Conservation (phyloP, 2,329 filamentous ascomycete genomes). For the Alternaria sp. region DNA sequence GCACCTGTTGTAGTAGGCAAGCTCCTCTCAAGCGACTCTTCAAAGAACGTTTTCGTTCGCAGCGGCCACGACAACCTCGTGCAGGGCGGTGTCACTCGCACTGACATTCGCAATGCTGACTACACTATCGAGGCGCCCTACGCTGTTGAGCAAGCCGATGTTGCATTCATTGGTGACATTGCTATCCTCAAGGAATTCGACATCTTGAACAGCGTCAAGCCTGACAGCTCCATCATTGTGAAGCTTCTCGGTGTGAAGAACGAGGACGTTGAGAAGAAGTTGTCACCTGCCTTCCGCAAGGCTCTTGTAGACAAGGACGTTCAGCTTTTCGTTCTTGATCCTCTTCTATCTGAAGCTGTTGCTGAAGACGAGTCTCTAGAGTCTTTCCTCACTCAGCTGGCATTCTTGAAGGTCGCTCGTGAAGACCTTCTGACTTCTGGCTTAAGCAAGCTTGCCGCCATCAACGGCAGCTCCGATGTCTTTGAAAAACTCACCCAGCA, state of each 20-base stretch:
- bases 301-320: conserved; percentile 74
- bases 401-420: conserved; percentile 81
- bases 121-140: conserved; percentile 88
- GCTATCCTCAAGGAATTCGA: conserved; percentile 82
- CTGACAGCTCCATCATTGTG: conserved; percentile 76
- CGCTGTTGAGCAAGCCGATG: conserved; percentile 78
- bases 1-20: conserved; percentile 70
- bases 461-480: conserved; percentile 67
- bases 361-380: conserved; percentile 69
- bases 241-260: conserved; percentile 82
- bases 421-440: conserved; percentile 70
- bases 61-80: conserved; percentile 69
- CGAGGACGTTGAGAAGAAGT: conserved; percentile 87
- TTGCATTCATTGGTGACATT: conserved; percentile 79
- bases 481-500: conserved; percentile 67
- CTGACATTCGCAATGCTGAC: conserved; percentile 83
- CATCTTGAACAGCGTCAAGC: conserved; percentile 73
- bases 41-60: conserved; percentile 68
- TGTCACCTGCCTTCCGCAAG: conserved; percentile 75
- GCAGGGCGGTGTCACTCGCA: conserved; percentile 80
- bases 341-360: conserved; percentile 71
- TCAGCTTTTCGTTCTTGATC: conserved; percentile 78
- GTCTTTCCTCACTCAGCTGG: conserved; percentile 76
- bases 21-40: conserved; percentile 67
- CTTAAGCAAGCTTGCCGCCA: conserved; percentile 70